These are phyloP conservation scores for Knufia petricola DNA, from an alignment of 2,329 filamentous ascomycete genomes.

Conservation along the genomic window DNA sequence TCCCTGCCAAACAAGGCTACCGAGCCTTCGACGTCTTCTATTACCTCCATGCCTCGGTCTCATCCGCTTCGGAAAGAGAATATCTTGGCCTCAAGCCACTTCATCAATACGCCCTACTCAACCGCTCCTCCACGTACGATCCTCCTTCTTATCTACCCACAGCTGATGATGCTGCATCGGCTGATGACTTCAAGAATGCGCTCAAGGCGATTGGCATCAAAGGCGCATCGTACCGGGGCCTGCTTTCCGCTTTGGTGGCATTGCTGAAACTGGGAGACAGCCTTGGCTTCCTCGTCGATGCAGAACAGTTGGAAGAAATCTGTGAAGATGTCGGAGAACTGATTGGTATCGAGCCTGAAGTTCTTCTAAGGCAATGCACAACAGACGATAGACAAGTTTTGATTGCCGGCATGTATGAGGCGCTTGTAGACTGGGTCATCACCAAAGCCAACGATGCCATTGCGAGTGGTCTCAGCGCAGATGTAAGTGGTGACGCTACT, in stretches of 20 bases:
- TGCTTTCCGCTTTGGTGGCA: slow-evolving; percentile 78
- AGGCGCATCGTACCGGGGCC: slow-evolving; percentile 66
- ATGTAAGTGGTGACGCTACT: slow-evolving; percentile 23
- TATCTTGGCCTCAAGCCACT: slow-evolving; percentile 72
- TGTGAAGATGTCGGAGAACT: slow-evolving; percentile 85
- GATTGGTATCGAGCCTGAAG: slow-evolving; percentile 75
- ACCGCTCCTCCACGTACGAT: slow-evolving; percentile 72
- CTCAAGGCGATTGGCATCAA: slow-evolving; percentile 92
- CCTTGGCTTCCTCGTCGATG: slow-evolving; percentile 72
- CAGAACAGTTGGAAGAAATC: slow-evolving; percentile 71
- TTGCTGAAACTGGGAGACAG: slow-evolving; percentile 88
- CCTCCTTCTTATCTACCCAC: slow-evolving; percentile 84
- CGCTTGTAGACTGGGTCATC: slow-evolving; percentile 90
- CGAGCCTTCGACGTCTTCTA: slow-evolving; percentile 97
- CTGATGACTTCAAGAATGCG: slow-evolving; percentile 81
- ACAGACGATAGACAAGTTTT: slow-evolving; percentile 76
- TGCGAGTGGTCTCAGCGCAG: slow-evolving; percentile 60
- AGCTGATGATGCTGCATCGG: slow-evolving; percentile 82
- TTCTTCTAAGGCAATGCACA: slow-evolving; percentile 66
- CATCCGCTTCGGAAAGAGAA: slow-evolving; percentile 78
- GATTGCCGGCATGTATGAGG: slow-evolving; percentile 82
- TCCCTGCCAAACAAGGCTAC: slow-evolving; percentile 70
- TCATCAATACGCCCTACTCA: slow-evolving; percentile 67
- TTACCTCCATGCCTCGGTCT: slow-evolving; percentile 85
- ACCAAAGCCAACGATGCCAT: slow-evolving; percentile 81